phyloP scores from a whole-genome alignment of 2,329 filamentous ascomycete genomes.

The Xylaria multiplex region DNA sequence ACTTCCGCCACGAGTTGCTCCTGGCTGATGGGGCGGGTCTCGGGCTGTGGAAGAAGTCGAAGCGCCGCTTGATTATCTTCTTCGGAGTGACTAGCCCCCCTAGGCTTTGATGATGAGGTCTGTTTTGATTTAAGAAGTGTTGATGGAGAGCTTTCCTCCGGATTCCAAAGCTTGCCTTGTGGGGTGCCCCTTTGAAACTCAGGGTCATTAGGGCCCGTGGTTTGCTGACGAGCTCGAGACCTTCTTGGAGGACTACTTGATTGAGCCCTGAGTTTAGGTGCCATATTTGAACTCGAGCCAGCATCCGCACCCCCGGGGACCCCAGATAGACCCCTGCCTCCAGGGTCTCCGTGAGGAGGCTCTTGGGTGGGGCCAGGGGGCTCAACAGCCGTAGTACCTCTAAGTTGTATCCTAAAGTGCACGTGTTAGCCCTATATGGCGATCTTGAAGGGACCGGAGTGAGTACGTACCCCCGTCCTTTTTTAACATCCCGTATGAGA shows the following conservation, averaged over 20 bases:
- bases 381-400: background rate
- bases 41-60: conserved; percentile 44
- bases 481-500: conserved; percentile 30
- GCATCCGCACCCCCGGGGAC: conserved; percentile 21
- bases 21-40: conserved; percentile 71
- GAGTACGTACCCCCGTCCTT: conserved; percentile 27
- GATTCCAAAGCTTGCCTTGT: conserved; percentile 43
- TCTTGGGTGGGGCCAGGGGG: conserved; percentile 16
- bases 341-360: conserved; percentile 24
- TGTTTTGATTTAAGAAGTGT: conserved; percentile 10
- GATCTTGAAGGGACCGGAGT: background rate
- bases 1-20: conserved; percentile 84
- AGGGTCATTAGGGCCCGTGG: conserved; percentile 34
- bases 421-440: conserved; percentile 12
- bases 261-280: conserved; percentile 34
- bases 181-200: conserved; percentile 41
- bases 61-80: conserved; percentile 30
- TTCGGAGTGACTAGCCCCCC: conserved; percentile 28
- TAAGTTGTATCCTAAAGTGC: conserved; percentile 16
- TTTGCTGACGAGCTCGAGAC: conserved; percentile 39
- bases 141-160: conserved; percentile 33
- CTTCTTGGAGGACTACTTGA: conserved; percentile 40
- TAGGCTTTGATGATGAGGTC: conserved; percentile 18
- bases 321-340: conserved; percentile 23
- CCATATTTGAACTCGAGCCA: conserved; percentile 33